Percentiles rank a stretch among this genome's conserved stretches.
Evolutionary conservation across 202 grass and related monocot genomes (phyloP).

Genomic region (Tripidium arundinaceum): DNA sequence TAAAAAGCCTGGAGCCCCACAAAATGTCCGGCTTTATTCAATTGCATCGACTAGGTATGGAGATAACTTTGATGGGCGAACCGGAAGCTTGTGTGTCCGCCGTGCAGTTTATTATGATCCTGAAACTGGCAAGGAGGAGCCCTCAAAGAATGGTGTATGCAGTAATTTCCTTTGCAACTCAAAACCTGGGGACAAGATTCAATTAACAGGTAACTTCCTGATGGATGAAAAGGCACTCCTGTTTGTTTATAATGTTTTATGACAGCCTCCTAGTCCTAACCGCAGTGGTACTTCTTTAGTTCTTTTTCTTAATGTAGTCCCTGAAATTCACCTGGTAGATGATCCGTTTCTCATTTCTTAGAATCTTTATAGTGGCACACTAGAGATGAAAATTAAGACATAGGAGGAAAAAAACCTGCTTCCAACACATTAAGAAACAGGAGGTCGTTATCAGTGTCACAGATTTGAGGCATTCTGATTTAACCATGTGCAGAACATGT

Average conservation of each 20-base stretch:
- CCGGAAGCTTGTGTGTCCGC: constrained; percentile 72
- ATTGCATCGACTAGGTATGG: constrained; percentile 91
- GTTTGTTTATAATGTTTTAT: background rate
- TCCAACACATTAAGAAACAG: background rate
- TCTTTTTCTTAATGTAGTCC: background rate
- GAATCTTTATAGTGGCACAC: background rate
- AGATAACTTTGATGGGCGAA: constrained; percentile 82
- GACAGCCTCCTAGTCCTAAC: background rate
- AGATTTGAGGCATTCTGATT: background rate
- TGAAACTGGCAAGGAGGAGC: constrained; percentile 80
- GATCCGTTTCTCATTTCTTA: constrained; percentile 8
- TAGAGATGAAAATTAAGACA: background rate
- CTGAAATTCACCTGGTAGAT: background rate
- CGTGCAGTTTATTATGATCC: constrained; percentile 88
- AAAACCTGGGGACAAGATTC: constrained; percentile 91
- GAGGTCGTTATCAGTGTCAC: background rate
- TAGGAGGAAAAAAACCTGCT: background rate
- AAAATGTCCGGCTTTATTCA: constrained; percentile 92
- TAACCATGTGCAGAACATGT: background rate
- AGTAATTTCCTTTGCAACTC: constrained; percentile 97
- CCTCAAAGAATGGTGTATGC: constrained; percentile 83
- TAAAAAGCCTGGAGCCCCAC: constrained; percentile 81
- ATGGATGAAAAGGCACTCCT: constrained; percentile 3
- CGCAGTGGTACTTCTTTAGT: background rate
- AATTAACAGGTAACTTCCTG: constrained; percentile 64